Conservation (phyloP, 1,284 basidiomycete species). For the Testicularia cyperi region DNA sequence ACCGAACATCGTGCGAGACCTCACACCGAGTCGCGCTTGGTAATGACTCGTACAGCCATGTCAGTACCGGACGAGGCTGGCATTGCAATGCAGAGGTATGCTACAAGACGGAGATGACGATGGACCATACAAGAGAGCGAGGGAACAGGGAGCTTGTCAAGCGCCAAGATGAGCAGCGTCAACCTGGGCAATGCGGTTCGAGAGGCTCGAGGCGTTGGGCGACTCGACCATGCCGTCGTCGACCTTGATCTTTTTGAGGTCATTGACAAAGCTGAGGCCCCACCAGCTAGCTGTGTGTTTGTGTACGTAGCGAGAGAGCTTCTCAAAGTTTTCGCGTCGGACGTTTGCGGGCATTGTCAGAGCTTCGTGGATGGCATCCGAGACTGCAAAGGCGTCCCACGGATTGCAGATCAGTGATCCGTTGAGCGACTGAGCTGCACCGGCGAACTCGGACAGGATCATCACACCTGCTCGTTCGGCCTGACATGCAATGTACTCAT, state of each 20-base stretch:
- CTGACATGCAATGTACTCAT: constrained; percentile 97
- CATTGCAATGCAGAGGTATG: too few species aligned
- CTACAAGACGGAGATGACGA: too few species aligned
- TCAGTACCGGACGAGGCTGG: too few species aligned
- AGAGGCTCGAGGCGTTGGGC: constrained; percentile 12
- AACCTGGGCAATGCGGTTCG: too few species aligned
- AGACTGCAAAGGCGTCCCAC: constrained; percentile 76
- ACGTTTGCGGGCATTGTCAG: constrained; percentile 81
- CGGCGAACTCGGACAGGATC: constrained; percentile 97
- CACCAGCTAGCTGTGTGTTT: constrained; percentile 59
- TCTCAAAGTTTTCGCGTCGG: constrained; percentile 86
- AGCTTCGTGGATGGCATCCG: constrained; percentile 90
- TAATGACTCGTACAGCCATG: too few species aligned
- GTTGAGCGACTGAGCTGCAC: constrained; percentile 76
- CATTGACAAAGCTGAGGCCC: constrained; percentile 54
- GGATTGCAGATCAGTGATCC: constrained; percentile 59
- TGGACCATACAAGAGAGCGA: too few species aligned
- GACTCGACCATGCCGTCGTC: constrained; percentile 11
- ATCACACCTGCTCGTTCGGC: constrained; percentile 88
- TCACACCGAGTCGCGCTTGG: too few species aligned
- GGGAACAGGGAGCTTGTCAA: too few species aligned
- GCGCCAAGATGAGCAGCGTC: too few species aligned
- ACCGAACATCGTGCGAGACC: too few species aligned
- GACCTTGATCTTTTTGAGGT: constrained; percentile 41
- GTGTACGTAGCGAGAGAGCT: constrained; percentile 73